Conservation (phyloP, 768 basidiomycete genomes). For the Termitomyces sp. region DNA sequence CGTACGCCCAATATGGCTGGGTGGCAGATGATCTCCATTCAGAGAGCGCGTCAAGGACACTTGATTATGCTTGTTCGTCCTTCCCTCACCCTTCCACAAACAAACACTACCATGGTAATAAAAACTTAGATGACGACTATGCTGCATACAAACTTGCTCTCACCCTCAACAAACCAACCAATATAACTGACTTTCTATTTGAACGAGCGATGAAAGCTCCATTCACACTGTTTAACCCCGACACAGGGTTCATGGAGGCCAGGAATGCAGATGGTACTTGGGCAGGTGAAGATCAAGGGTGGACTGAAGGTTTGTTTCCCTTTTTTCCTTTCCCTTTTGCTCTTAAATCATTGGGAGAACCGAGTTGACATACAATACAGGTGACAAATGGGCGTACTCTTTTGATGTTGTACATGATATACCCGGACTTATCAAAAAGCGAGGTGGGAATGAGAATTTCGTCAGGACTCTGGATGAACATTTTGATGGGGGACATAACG, state of each 20-base stretch:
- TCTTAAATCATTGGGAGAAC: too few species aligned
- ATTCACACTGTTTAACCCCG: constrained; percentile 63
- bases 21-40: constrained; percentile 79
- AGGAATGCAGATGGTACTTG: constrained; percentile 63
- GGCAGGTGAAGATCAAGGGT: constrained; percentile 70
- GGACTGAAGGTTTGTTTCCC: constrained; percentile 65
- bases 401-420: constrained; percentile 77
- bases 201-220: constrained; percentile 54
- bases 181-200: constrained; percentile 45
- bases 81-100: background rate
- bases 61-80: constrained; percentile 72
- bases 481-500: constrained; percentile 64
- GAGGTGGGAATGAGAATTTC: constrained; percentile 66
- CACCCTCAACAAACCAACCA: constrained; percentile 44
- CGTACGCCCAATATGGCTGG: constrained; percentile 67
- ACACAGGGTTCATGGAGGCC: constrained; percentile 82
- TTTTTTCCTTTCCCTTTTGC: too few species aligned
- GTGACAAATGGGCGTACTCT: constrained; percentile 64
- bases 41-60: constrained; percentile 73
- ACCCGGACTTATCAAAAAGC: constrained; percentile 52
- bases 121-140: constrained; percentile 73
- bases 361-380: constrained; percentile 19
- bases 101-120: background rate
- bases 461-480: constrained; percentile 63
- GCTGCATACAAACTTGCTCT: constrained; percentile 63